Evolutionary conservation across 208 protist genomes (phyloP), one percentile per base, ranked within the genome.

Genomic region (Leptomonas pyrrhocoris): DNA sequence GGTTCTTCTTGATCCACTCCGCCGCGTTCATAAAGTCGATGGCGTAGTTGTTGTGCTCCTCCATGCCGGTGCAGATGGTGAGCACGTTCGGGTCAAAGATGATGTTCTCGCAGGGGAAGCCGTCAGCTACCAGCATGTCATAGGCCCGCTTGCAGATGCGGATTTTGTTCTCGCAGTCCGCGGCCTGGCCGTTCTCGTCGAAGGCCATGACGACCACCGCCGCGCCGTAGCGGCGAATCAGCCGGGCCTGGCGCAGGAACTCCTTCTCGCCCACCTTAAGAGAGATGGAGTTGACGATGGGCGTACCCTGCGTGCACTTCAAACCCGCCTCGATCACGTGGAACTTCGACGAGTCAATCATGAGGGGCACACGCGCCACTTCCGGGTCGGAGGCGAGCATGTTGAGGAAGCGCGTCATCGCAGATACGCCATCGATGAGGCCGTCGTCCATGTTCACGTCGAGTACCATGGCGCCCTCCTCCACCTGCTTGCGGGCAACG

Each of bases 61-160:
- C 96, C 53, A 98, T 94, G 54, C 98, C 98, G 1, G 97, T 99
- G 59, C 84, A 94, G 74, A 99, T 98, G 18, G 98, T 99, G 7
- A 99, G 83, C 65, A 99, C 97, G 81, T 98, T 99, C n/a, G 96
- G 96, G 78, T 99, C 98, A 68, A 99, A 99, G 55, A 99, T 97
- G 55, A 99, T 98, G 81, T 99, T 97, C 66, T 97, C 77, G 45
- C 94, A 81, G 5, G 83, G 81, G 71, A 98, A 97, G 54, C 86
- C 79, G 67, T 92, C 54, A 16, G 75, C 67, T 15, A 88, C 83
- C 0, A 99, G 75, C 43, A 99, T 75, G 36, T 97, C 76, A 81
- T 98, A 98, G 1, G 94, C 94, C 30, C 98, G 90, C 60, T 92
- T 83, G 85, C 97, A 99, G 74, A 99, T 99, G 49, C 90, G 77